Evolutionary conservation across 139 green algal genomes (phyloP).

Genomic region (Chlamydomonas sp.): DNA sequence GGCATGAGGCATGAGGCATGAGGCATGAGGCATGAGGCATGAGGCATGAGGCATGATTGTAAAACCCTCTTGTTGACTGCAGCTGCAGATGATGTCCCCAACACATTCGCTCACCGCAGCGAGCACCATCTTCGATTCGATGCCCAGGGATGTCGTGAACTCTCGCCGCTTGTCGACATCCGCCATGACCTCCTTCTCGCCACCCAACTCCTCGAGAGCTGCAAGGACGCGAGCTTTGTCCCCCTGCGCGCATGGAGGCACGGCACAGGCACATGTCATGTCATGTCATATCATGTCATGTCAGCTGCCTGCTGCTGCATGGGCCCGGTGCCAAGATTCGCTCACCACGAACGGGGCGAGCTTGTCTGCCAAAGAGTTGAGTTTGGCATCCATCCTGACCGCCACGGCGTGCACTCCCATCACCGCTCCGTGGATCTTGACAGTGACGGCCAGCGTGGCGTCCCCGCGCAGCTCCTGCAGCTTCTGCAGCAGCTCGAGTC

Average conservation of each 20-base stretch:
- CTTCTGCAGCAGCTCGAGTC: not conserved
- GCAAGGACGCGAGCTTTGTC: not conserved
- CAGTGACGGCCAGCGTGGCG: not conserved
- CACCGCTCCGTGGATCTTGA: not conserved
- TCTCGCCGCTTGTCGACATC: not conserved
- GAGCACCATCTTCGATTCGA: not conserved
- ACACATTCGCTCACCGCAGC: not conserved
- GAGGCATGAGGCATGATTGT: not conserved
- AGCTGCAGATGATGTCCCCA: not conserved
- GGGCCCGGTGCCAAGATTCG: too few relatives aligned
- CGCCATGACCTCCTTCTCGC: not conserved
- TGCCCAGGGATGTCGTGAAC: not conserved
- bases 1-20: too few relatives aligned
- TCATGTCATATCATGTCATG: too few relatives aligned
- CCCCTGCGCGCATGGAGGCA: not conserved
- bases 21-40: too few relatives aligned
- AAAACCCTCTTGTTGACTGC: not conserved
- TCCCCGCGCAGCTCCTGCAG: constrained; percentile 1
- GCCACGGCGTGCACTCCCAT: not conserved
- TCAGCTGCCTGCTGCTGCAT: too few relatives aligned
- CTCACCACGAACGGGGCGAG: constrained; percentile 1
- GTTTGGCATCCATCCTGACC: not conserved
- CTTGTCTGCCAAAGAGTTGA: not conserved
- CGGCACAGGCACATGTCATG: not conserved
- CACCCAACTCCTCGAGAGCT: not conserved